Evolutionary conservation across 2,329 filamentous ascomycete species (phyloP).

Genomic region (Trichoderma gracile): DNA sequence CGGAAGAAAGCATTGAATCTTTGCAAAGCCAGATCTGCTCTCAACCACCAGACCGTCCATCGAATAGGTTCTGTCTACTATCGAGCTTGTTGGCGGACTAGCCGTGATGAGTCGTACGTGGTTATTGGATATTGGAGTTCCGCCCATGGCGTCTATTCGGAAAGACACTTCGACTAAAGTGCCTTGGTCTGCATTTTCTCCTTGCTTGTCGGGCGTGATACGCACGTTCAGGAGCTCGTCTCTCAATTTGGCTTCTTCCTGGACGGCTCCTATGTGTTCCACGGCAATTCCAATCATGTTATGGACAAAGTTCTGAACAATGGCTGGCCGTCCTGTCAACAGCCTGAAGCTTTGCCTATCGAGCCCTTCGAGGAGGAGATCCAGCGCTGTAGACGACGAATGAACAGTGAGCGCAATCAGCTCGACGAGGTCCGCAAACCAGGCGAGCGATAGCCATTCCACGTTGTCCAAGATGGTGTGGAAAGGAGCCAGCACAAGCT

Average conservation of each 20-base stretch:
- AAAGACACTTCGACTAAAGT: conserved; percentile 18
- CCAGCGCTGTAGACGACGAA: conserved; percentile 25
- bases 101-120: conserved; percentile 41
- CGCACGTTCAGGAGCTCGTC: conserved; percentile 21
- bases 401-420: conserved; percentile 25
- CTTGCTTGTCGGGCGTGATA: neutral
- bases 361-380: conserved; percentile 31
- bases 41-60: conserved; percentile 44
- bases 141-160: conserved; percentile 30
- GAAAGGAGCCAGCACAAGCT: conserved; percentile 25
- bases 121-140: conserved; percentile 32
- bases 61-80: conserved; percentile 33
- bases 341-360: conserved; percentile 37
- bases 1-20: conserved; percentile 41
- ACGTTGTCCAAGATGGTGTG: conserved; percentile 24
- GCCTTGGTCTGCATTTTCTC: neutral
- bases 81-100: conserved; percentile 37
- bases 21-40: conserved; percentile 36
- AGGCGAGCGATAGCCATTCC: neutral
- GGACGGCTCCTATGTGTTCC: conserved; percentile 43
- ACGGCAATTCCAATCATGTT: conserved; percentile 42
- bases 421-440: conserved; percentile 24
- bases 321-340: conserved; percentile 32
- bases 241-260: neutral
- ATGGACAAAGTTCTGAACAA: conserved; percentile 36